Evolutionary conservation across 106 monocot genomes (phyloP).

Genomic region (Iris macrosiphon): DNA sequence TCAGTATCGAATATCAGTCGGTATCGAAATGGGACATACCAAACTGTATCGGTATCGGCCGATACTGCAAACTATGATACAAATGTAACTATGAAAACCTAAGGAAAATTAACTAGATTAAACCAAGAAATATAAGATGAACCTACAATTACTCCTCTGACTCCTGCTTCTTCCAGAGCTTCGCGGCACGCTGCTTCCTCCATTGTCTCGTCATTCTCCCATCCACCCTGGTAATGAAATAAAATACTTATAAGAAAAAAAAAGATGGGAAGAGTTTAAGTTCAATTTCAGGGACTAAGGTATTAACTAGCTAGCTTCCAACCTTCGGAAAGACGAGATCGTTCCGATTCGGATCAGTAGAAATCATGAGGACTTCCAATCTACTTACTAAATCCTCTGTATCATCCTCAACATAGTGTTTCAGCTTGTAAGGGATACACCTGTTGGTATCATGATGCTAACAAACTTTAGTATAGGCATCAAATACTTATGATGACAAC

Average conservation of each 20-base stretch:
- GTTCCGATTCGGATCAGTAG: slow-evolving; percentile 11
- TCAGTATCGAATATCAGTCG: too few relatives aligned
- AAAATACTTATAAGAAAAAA: too few relatives aligned
- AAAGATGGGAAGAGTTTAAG: too few relatives aligned
- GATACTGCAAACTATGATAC: too few relatives aligned
- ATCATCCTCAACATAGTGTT: background rate
- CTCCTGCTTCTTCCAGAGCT: slow-evolving; percentile 18
- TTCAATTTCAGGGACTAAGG: too few relatives aligned
- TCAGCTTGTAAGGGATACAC: slow-evolving; percentile 14
- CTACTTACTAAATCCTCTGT: background rate
- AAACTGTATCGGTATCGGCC: too few relatives aligned
- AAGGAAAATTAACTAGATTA: too few relatives aligned
- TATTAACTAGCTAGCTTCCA: too few relatives aligned
- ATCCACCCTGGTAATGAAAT: slow-evolving; percentile 10
- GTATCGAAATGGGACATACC: too few relatives aligned
- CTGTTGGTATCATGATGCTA: background rate
- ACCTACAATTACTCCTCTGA: slow-evolving; percentile 8
- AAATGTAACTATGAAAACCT: too few relatives aligned
- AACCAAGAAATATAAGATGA: too few relatives aligned
- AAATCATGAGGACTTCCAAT: slow-evolving; percentile 17
- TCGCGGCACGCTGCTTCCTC: slow-evolving; percentile 15
- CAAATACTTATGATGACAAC: too few relatives aligned
- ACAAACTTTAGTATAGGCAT: background rate
- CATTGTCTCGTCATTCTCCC: slow-evolving; percentile 16
- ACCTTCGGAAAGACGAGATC: slow-evolving; percentile 24